Evolutionary conservation across 140 eudicot species (phyloP).

Genomic region (Senecio squalidus): DNA sequence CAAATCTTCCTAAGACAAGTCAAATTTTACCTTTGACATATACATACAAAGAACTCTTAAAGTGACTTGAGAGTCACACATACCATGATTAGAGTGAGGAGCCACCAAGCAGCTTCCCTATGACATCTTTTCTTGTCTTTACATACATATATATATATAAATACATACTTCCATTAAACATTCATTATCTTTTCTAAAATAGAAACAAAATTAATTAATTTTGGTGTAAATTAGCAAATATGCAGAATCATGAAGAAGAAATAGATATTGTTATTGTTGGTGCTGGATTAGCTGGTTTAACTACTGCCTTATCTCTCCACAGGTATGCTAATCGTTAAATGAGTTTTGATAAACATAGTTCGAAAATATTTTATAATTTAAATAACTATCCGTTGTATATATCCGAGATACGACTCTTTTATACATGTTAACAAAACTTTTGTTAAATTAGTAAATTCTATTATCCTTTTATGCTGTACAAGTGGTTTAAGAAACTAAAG

Average conservation of each 20-base stretch:
- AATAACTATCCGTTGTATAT: too few species aligned
- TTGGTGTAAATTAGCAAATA: conserved; percentile 1
- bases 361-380: too few species aligned
- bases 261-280: conserved; percentile 71
- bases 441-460: too few species aligned
- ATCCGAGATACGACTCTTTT: too few species aligned
- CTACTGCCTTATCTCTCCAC: conserved; percentile 73
- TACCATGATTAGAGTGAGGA: neutral
- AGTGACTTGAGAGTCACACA: conserved; percentile 5
- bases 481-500: neutral
- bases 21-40: neutral
- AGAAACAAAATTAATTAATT: neutral
- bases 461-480: neutral
- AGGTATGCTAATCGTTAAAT: conserved; percentile 34
- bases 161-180: neutral
- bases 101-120: neutral
- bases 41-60: too few species aligned
- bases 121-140: too few species aligned
- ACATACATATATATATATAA: neutral
- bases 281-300: conserved; percentile 76
- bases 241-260: conserved; percentile 34
- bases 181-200: neutral
- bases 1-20: too few species aligned
- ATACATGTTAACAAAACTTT: too few species aligned
- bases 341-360: too few species aligned